Evolutionary conservation across 306 rosid genomes (phyloP), one percentile per base, ranked within the genome.

Genomic region (Sicyos edulis): DNA sequence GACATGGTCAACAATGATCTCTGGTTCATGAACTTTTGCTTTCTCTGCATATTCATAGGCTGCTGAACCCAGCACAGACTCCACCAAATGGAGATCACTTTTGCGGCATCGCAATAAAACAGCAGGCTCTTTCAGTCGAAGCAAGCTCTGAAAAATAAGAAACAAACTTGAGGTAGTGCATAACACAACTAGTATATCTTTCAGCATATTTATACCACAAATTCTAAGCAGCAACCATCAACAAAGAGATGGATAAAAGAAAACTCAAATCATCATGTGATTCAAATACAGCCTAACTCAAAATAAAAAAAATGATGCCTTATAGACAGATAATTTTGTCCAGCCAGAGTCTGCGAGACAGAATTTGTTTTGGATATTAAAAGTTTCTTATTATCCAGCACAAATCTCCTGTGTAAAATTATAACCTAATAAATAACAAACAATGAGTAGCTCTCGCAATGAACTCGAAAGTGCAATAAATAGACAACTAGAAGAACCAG

Each of bases 81-180:
- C 88, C 78, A 93, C 95, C 82, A 93, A 74, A 77, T 80, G 81
- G 55, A 79, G 75, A 71, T 93, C 97, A 45, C 78, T 74, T 78
- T 93, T 76, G 60, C 97, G 96, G 76, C 99, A 93, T 71, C 97
- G 89, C 89, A 93, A 74, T 44, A 93, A 68, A 77, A 91, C 96
- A 76, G 99, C 88, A 56, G 99, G 97, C 89, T 93, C 99, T 84
- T 86, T 91, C 79, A 93, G 79, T 80, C 99, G 86, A 16, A 91
- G 86, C 85, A 93, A 86, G 78, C 86, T 85, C 99, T 93, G 90
- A 56, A 40, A 40, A 40, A 75, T 74, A 61, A 63, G 47, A 82
- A 49, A 32, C 51, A 37, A 17, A 37, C 75, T 34, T 53, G 8
- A 71, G 64, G 10, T n/a, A n/a, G n/a, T n/a, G n/a, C 45, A 40